These are phyloP conservation scores for Tricholoma furcatifolium DNA, from an alignment of 768 basidiomycete genomes.

Conservation along the genomic window DNA sequence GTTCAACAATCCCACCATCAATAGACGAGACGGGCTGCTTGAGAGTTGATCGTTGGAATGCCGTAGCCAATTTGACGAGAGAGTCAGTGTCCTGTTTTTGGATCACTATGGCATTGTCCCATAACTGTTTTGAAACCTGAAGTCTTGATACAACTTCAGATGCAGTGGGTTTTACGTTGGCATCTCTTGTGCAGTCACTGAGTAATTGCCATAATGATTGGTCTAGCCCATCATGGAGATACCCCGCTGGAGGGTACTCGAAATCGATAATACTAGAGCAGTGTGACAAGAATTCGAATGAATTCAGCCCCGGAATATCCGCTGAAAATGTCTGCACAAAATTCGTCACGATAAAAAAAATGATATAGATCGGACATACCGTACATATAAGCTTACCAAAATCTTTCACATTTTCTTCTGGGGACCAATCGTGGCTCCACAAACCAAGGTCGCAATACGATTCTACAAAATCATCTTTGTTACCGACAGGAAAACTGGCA, in stretches of 20 bases:
- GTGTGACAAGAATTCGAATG: not conserved
- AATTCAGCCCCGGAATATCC: not conserved
- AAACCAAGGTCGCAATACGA: not conserved
- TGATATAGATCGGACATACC: not conserved
- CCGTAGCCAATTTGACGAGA: not conserved
- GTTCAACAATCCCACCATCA: not conserved
- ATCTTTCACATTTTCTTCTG: not conserved
- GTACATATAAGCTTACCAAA: not conserved
- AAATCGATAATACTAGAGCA: not conserved
- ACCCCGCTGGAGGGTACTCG: not conserved
- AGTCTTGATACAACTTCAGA: not conserved
- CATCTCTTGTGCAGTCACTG: not conserved
- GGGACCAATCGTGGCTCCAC: not conserved
- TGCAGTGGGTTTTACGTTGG: not conserved
- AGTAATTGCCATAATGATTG: not conserved
- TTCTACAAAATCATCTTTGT: not conserved
- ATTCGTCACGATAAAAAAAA: not conserved
- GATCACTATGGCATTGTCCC: not conserved
- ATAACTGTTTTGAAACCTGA: not conserved
- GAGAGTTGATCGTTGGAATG: not conserved
- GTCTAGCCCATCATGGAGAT: not conserved
- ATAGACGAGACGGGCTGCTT: too few relatives aligned
- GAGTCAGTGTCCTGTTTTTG: not conserved
- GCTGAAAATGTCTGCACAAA: not conserved
- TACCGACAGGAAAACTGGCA: not conserved